Evolutionary conservation across 2,329 filamentous ascomycete genomes (phyloP).

Genomic region (Ophiostoma piceae): DNA sequence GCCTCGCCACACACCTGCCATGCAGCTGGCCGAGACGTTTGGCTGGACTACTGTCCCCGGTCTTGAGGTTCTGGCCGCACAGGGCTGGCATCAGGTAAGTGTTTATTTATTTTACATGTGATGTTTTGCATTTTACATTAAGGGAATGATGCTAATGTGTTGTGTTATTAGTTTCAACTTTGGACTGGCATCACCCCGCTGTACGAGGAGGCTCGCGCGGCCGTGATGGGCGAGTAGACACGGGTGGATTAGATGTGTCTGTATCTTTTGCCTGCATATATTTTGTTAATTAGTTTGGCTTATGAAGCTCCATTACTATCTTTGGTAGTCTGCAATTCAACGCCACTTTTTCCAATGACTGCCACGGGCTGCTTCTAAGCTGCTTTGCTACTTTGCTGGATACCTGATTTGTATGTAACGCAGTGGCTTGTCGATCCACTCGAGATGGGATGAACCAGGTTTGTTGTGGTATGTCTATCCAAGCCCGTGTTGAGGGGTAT

Average conservation of each 20-base stretch:
- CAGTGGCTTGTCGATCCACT: slow-evolving; percentile 6
- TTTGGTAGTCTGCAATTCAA: neutral
- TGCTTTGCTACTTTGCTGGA: neutral
- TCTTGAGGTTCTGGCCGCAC: slow-evolving; percentile 80
- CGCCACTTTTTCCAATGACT: neutral
- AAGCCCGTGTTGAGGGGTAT: neutral
- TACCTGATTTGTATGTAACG: neutral
- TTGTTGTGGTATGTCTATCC: neutral
- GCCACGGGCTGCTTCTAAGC: neutral
- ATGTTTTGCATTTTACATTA: neutral
- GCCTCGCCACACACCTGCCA: slow-evolving; percentile 74
- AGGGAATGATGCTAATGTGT: neutral
- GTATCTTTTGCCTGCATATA: neutral
- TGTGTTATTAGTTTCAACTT: slow-evolving; percentile 57
- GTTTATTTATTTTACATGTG: slow-evolving; percentile 24
- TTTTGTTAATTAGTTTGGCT: neutral
- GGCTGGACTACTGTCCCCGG: slow-evolving; percentile 83
- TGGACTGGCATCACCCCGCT: slow-evolving; percentile 79
- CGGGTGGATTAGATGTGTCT: neutral
- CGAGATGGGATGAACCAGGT: neutral
- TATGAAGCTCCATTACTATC: neutral
- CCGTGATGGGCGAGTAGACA: slow-evolving; percentile 43
- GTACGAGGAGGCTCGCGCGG: slow-evolving; percentile 62
- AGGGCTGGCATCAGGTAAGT: slow-evolving; percentile 80
- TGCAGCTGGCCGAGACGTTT: slow-evolving; percentile 71